A percentile compares a stretch with the other conserved stretches of the same genome.
These are phyloP conservation scores for Pichia sp. DNA, from an alignment of 1,139 yeast species.

Conservation along the genomic window DNA sequence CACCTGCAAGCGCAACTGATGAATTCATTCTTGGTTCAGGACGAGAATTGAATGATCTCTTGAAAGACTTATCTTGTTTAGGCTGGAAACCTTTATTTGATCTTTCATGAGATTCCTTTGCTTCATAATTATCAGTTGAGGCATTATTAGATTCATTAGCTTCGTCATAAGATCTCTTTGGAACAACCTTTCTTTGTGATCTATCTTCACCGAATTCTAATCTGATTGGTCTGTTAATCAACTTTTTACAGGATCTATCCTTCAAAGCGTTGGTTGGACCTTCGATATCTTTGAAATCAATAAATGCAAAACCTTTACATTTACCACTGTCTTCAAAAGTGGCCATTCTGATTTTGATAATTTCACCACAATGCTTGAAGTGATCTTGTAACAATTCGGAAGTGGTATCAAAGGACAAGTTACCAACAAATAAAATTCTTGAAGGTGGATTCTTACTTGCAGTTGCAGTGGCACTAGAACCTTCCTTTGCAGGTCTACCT, in stretches of 20 bases:
- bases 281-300: conserved; percentile 73
- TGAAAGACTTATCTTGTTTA: conserved; percentile 14
- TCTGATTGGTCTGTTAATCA: conserved; percentile 70
- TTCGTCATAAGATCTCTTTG: conserved; percentile 13
- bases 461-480: conserved; percentile 13
- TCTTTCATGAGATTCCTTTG: neutral
- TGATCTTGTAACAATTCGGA: conserved; percentile 70
- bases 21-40: conserved; percentile 54
- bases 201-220: conserved; percentile 95
- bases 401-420: conserved; percentile 88
- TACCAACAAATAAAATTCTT: conserved; percentile 85
- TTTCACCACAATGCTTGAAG: conserved; percentile 76
- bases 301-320: conserved; percentile 93
- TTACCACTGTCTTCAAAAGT: conserved; percentile 94
- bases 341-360: conserved; percentile 81
- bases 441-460: conserved; percentile 77
- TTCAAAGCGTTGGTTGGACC: conserved; percentile 80
- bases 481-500: conserved; percentile 67
- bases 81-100: conserved; percentile 18
- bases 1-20: conserved; percentile 79
- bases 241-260: conserved; percentile 57
- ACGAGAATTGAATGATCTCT: conserved; percentile 9
- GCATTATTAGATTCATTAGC: neutral
- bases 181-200: conserved; percentile 50
- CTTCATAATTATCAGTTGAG: neutral